Conservation (phyloP, 192 early-diverging fungal genomes). For the Coemansia sp. region DNA sequence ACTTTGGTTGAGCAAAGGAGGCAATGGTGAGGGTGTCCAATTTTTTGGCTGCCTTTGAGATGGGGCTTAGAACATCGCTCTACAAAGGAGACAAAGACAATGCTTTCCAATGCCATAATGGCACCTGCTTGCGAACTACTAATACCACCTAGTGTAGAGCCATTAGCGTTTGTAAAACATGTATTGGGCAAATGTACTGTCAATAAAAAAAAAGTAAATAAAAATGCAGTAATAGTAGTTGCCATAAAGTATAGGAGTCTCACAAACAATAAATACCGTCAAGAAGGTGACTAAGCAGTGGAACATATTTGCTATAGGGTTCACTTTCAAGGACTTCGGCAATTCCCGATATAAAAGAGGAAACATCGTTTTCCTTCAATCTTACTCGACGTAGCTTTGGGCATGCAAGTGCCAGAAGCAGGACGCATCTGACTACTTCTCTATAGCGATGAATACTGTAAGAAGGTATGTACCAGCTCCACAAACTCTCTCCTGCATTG, state of each 20-base stretch:
- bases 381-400: neutral
- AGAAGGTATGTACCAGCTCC: neutral
- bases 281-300: neutral
- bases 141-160: too few relatives aligned
- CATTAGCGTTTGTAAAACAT: too few relatives aligned
- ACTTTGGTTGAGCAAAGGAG: too few relatives aligned
- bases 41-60: too few relatives aligned
- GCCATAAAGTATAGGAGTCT: neutral
- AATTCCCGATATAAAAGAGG: neutral
- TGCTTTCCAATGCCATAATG: too few relatives aligned
- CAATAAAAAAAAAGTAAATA: neutral
- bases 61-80: too few relatives aligned
- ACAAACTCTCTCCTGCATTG: neutral
- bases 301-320: neutral
- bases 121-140: too few relatives aligned
- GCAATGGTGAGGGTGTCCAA: too few relatives aligned
- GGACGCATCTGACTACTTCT: neutral
- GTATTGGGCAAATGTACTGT: neutral
- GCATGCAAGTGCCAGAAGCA: neutral
- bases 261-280: neutral
- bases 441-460: neutral
- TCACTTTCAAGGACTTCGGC: neutral
- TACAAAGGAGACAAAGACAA: too few relatives aligned
- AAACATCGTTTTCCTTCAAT: neutral
- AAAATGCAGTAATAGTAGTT: neutral